Percentiles rank a stretch among this genome's conserved stretches.
Conservation (phyloP, 2,329 filamentous ascomycete genomes). For the Shiraia sp. region DNA sequence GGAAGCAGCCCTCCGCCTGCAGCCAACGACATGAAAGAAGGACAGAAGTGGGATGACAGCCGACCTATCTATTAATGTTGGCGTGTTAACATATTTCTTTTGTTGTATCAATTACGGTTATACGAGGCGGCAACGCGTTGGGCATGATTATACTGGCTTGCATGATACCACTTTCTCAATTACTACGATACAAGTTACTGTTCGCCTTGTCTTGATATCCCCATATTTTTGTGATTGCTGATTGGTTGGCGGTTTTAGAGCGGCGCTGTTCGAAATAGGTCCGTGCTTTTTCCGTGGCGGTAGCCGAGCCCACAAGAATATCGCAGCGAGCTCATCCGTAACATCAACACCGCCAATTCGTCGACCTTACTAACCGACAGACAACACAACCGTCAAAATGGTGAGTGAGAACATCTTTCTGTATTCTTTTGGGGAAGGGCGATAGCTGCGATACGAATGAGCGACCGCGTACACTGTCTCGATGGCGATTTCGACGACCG, state of each 20-base stretch:
- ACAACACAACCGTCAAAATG: constrained; percentile 46
- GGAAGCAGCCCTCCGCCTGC: constrained; percentile 36
- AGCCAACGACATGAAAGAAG: constrained; percentile 35
- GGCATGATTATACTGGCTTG: constrained; percentile 11
- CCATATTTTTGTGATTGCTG: not conserved
- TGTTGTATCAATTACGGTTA: constrained; percentile 5
- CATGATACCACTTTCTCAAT: constrained; percentile 36
- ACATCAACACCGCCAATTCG: constrained; percentile 40
- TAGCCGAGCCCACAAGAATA: constrained; percentile 40
- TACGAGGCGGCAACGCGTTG: not conserved
- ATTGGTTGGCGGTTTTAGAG: not conserved
- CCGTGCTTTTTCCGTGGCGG: constrained; percentile 8
- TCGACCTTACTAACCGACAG: constrained; percentile 42
- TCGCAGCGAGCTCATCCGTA: constrained; percentile 28
- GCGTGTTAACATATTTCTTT: constrained; percentile 8
- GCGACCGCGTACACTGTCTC: constrained; percentile 16
- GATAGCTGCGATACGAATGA: constrained; percentile 34
- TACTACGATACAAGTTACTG: not conserved
- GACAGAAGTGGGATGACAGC: constrained; percentile 52
- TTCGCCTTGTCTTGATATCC: too few relatives aligned
- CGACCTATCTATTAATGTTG: constrained; percentile 50
- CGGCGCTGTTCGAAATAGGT: constrained; percentile 20
- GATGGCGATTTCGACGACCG: constrained; percentile 26
- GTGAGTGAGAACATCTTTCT: constrained; percentile 29
- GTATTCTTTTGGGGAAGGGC: constrained; percentile 2